Conservation (phyloP, 257 asterid species). For the Prunella vulgaris region DNA sequence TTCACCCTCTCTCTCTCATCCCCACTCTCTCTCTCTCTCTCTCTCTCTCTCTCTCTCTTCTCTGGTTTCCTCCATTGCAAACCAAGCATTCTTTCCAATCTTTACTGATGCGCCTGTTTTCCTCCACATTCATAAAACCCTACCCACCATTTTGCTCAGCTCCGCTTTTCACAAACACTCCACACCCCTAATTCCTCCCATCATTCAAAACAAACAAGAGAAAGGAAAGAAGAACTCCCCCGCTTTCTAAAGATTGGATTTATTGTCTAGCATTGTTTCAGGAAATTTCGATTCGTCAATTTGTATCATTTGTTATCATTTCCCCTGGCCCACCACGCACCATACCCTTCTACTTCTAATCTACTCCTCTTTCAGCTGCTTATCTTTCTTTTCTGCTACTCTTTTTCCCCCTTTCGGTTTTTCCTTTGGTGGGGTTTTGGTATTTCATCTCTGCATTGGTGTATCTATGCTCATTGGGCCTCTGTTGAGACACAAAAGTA, state of each 20-base stretch:
- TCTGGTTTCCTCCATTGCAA: constrained; percentile 73
- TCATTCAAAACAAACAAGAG: constrained; percentile 11
- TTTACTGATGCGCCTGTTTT: no score
- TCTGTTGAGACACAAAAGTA: constrained; percentile 32
- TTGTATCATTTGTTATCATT: constrained; percentile 26
- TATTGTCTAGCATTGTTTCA: constrained; percentile 49
- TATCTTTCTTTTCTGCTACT: constrained; percentile 30
- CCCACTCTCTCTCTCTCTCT: constrained; percentile 20
- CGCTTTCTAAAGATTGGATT: constrained; percentile 40
- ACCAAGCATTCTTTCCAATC: constrained; percentile 53
- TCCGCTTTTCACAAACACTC: constrained; percentile 21
- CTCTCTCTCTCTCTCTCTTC: constrained; percentile 14
- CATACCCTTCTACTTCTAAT: constrained; percentile 46
- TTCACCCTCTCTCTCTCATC: constrained; percentile 1
- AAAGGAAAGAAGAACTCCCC: constrained; percentile 5
- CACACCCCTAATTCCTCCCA: constrained; percentile 25
- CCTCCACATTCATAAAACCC: constrained; percentile 41
- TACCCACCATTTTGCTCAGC: constrained; percentile 46
- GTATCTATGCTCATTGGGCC: constrained; percentile 52
- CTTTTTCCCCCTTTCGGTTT: constrained; percentile 9
- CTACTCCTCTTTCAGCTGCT: constrained; percentile 44
- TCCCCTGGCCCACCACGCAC: constrained; percentile 59
- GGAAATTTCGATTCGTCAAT: constrained; percentile 20
- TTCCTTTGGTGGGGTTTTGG: constrained; percentile 28
- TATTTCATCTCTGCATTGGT: constrained; percentile 50